Percentiles rank a stretch among this genome's conserved stretches.
phyloP scores from a whole-genome alignment of 176 grass and related monocot genomes.

The Canna indica region DNA sequence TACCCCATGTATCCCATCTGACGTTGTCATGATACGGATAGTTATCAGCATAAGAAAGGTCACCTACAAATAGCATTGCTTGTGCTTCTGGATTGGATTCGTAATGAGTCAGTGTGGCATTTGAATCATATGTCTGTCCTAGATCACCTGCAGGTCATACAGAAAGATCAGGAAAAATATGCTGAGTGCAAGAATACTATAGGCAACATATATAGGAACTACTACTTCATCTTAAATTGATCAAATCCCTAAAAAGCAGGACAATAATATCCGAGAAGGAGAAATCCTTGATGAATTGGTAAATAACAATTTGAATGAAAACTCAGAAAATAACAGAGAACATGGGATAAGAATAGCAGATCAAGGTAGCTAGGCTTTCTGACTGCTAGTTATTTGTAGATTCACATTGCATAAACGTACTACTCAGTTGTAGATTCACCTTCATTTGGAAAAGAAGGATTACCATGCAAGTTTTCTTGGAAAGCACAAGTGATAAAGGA shows the following conservation, averaged over 20 bases:
- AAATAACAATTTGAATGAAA: too few relatives aligned
- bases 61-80: conserved; percentile 48
- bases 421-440: too few relatives aligned
- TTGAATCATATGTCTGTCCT: conserved; percentile 64
- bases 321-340: too few relatives aligned
- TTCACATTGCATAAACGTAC: too few relatives aligned
- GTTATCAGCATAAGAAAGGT: conserved; percentile 64
- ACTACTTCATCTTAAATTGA: too few relatives aligned
- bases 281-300: too few relatives aligned
- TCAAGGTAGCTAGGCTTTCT: too few relatives aligned
- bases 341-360: too few relatives aligned
- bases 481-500: background rate
- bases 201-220: too few relatives aligned
- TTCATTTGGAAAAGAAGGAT: background rate
- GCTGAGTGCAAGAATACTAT: background rate
- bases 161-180: background rate
- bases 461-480: background rate
- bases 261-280: too few relatives aligned
- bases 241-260: too few relatives aligned
- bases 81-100: conserved; percentile 26
- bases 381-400: too few relatives aligned
- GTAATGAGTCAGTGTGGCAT: conserved; percentile 48
- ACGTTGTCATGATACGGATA: conserved; percentile 47
- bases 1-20: conserved; percentile 58
- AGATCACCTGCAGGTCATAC: conserved; percentile 42